phyloP scores from a whole-genome alignment of 257 asterid species.

The Osmanthus fragrans region DNA sequence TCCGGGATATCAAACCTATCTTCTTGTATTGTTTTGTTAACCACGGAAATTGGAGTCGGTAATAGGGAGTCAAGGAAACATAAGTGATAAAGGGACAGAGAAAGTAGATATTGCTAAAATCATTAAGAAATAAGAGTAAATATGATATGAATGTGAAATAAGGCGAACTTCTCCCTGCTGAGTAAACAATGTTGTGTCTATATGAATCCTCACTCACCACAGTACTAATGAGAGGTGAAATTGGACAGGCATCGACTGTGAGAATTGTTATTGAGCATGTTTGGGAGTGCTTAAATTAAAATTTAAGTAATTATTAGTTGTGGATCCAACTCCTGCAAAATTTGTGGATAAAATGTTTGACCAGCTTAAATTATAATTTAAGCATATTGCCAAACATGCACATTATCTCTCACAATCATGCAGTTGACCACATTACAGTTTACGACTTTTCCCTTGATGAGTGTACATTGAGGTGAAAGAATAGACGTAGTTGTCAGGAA shows the following conservation, averaged over 20 bases:
- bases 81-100: neutral
- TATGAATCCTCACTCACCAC: neutral
- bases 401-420: neutral
- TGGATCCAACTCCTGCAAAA: no score
- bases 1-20: constrained; percentile 90
- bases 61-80: constrained; percentile 49
- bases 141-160: neutral
- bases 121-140: neutral
- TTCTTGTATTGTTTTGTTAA: constrained; percentile 68
- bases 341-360: no score
- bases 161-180: neutral
- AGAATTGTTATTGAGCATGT: neutral
- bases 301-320: no score
- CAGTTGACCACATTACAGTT: neutral
- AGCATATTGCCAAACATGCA: no score
- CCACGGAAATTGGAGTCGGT: constrained; percentile 66
- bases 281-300: neutral
- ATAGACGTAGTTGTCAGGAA: neutral
- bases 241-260: neutral
- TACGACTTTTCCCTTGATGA: no score
- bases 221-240: neutral
- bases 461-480: no score
- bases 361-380: no score
- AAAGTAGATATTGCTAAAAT: neutral
- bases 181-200: neutral